Conservation (phyloP, 176 grass and related monocot species). For the Canna indica region DNA sequence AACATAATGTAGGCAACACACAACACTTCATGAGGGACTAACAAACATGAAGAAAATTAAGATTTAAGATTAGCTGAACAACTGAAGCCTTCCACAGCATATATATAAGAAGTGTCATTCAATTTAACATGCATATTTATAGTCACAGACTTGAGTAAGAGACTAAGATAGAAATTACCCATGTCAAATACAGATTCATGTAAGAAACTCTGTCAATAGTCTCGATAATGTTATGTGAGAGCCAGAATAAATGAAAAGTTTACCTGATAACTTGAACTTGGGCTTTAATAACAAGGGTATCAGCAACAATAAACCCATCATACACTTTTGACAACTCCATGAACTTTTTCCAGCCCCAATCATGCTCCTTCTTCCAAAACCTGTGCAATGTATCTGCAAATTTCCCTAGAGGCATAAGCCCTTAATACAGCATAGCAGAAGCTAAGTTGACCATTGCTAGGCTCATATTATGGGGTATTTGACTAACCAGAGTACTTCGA, state of each 20-base stretch:
- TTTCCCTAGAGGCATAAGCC: neutral
- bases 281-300: constrained; percentile 92
- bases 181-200: neutral
- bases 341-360: constrained; percentile 99
- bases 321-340: constrained; percentile 94
- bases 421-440: neutral
- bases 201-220: neutral
- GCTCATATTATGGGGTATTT: constrained; percentile 12
- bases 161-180: neutral
- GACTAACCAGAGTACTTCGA: constrained; percentile 98
- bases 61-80: neutral
- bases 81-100: neutral
- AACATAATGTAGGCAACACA: neutral
- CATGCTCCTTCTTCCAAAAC: constrained; percentile 99
- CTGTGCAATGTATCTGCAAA: constrained; percentile 97
- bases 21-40: neutral
- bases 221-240: neutral
- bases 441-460: constrained; percentile 2
- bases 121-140: neutral
- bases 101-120: neutral
- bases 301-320: constrained; percentile 82
- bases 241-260: constrained; percentile 29
- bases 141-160: too few relatives aligned
- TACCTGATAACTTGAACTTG: constrained; percentile 99
- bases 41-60: neutral